Evolutionary conservation across 2,329 filamentous ascomycete species (phyloP).

Genomic region (Phialophora chinensis): DNA sequence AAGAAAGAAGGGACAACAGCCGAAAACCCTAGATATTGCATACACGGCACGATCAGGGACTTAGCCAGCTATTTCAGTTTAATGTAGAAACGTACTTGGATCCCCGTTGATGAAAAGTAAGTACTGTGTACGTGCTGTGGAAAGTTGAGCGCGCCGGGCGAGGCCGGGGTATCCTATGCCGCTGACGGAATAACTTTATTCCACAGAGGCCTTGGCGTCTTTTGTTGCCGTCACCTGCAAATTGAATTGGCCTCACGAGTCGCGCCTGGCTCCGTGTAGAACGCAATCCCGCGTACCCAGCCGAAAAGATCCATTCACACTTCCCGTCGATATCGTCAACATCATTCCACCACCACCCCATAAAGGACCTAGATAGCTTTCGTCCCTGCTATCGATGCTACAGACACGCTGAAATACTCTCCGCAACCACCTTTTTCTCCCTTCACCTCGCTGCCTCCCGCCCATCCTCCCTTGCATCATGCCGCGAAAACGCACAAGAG

Average conservation of each 20-base stretch:
- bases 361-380: background rate
- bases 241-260: conserved; percentile 2
- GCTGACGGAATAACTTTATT: background rate
- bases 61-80: background rate
- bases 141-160: too few species aligned
- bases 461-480: conserved; percentile 29
- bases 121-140: too few species aligned
- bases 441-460: conserved; percentile 7
- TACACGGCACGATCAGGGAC: background rate
- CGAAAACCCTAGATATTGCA: background rate
- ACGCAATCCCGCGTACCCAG: conserved; percentile 3
- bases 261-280: conserved; percentile 1
- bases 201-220: background rate
- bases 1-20: background rate
- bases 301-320: conserved; percentile 7
- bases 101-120: background rate
- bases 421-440: background rate
- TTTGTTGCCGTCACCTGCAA: background rate
- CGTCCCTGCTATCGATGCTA: conserved; percentile 8
- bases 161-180: too few species aligned
- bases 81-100: background rate
- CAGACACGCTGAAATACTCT: background rate
- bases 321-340: background rate
- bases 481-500: conserved; percentile 62
- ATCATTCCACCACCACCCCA: conserved; percentile 20